Percentiles rank a stretch among this genome's conserved stretches.
Evolutionary conservation across 805 yeast species (phyloP).

Genomic region (Candida vartiovaarae): DNA sequence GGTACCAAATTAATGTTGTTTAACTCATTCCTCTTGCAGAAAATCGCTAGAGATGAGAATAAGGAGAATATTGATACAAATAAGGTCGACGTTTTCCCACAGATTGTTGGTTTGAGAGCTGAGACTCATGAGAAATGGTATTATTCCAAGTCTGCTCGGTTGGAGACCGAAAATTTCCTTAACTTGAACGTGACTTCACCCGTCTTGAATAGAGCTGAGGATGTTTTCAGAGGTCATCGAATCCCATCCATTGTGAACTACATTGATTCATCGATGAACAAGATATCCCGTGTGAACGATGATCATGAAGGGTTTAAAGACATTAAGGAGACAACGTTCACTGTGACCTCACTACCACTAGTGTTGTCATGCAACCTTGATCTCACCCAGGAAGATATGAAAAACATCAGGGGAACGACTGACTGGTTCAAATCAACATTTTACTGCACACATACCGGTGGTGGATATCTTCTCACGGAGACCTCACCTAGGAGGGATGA

Average conservation of each 20-base stretch:
- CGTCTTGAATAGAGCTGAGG: conserved; percentile 1
- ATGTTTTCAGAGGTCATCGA: conserved; percentile 25
- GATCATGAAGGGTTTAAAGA: conserved; percentile 26
- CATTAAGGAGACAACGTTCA: conserved; percentile 44
- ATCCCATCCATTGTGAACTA: conserved; percentile 42
- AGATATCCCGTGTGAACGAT: conserved; percentile 18
- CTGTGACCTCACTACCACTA: conserved; percentile 54
- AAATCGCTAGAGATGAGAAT: conserved; percentile 43
- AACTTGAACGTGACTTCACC: conserved; percentile 17
- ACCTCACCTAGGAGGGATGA: conserved; percentile 24
- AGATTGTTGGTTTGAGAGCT: not conserved
- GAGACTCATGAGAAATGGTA: not conserved
- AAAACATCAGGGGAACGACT: conserved; percentile 38
- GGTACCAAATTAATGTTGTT: conserved; percentile 40
- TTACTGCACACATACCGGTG: conserved; percentile 30
- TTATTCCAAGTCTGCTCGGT: not conserved
- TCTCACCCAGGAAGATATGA: conserved; percentile 48
- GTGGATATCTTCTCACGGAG: conserved; percentile 31
- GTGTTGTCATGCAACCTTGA: conserved; percentile 56
- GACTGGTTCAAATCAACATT: conserved; percentile 62
- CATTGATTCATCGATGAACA: conserved; percentile 55
- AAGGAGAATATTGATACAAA: not conserved
- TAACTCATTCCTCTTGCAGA: conserved; percentile 50
- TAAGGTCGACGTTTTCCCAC: not conserved
- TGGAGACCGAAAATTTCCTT: not conserved